A percentile compares a stretch with the other conserved stretches of the same genome.
phyloP scores from a whole-genome alignment of 805 yeast species.

The Starmerella roubikii region DNA sequence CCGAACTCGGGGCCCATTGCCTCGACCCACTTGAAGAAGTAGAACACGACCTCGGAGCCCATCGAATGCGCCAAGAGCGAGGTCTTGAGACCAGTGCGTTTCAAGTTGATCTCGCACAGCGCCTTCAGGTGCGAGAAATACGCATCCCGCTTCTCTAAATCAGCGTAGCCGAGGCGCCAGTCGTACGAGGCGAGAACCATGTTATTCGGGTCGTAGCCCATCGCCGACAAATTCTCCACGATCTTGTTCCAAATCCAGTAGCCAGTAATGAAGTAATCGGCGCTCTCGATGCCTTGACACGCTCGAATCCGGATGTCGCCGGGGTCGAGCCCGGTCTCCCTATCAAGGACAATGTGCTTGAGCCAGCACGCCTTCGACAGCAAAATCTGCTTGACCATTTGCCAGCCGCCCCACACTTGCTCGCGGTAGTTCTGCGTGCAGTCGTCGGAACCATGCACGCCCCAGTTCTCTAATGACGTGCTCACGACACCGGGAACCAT shows the following conservation, averaged over 20 bases:
- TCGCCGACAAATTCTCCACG: constrained; percentile 82
- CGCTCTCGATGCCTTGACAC: constrained; percentile 92
- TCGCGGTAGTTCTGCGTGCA: constrained; percentile 84
- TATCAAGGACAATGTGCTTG: constrained; percentile 77
- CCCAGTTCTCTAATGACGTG: constrained; percentile 93
- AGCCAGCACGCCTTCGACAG: constrained; percentile 90
- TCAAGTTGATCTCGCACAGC: constrained; percentile 50
- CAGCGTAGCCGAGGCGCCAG: constrained; percentile 87
- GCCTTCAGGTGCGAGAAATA: constrained; percentile 67
- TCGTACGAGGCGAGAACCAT: constrained; percentile 90
- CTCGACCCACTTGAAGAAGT: constrained; percentile 93
- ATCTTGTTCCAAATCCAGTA: constrained; percentile 98
- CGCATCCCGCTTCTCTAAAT: constrained; percentile 73
- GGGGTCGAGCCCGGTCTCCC: constrained; percentile 88
- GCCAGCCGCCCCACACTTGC: constrained; percentile 92
- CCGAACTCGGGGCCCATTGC: constrained; percentile 69
- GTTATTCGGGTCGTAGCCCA: constrained; percentile 84
- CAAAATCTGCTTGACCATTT: constrained; percentile 85
- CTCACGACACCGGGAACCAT: constrained; percentile 95
- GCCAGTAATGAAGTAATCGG: constrained; percentile 92
- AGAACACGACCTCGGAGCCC: constrained; percentile 86
- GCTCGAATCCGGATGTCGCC: constrained; percentile 68
- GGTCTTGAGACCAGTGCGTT: constrained; percentile 46
- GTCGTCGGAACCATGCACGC: constrained; percentile 54
- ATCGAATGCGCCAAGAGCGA: constrained; percentile 85